Evolutionary conservation across 1,284 basidiomycete genomes (phyloP).

Genomic region (Psilocybe mexicana): DNA sequence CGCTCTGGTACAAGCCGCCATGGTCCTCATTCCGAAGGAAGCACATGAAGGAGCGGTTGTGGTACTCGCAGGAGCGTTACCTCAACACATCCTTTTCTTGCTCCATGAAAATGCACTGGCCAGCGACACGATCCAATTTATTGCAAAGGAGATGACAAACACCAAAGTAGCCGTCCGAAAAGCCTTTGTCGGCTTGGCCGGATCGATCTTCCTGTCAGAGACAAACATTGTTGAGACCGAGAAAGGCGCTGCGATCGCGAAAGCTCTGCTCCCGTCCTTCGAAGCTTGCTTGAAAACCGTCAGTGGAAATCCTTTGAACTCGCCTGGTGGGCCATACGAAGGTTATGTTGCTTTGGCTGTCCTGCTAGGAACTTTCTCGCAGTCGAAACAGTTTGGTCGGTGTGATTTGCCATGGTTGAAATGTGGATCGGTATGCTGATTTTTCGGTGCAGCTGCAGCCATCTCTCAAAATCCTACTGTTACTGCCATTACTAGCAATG

Average conservation of each 20-base stretch:
- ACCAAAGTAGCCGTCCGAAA: conserved; percentile 54
- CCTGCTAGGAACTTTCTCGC: conserved; percentile 62
- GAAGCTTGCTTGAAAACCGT: conserved; percentile 73
- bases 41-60: conserved; percentile 65
- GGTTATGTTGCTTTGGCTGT: conserved; percentile 79
- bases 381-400: conserved; percentile 54
- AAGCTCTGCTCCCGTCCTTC: conserved; percentile 57
- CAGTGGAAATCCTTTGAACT: conserved; percentile 56
- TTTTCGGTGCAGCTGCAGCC: conserved; percentile 32
- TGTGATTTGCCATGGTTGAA: conserved; percentile 14
- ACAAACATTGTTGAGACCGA: conserved; percentile 35
- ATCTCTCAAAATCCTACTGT: conserved; percentile 41
- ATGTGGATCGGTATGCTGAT: neutral
- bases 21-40: conserved; percentile 76
- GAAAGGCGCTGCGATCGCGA: conserved; percentile 48
- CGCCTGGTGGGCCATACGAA: conserved; percentile 71
- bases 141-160: conserved; percentile 72
- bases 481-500: conserved; percentile 44
- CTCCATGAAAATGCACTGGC: conserved; percentile 48
- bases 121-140: conserved; percentile 42
- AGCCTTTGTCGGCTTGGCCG: conserved; percentile 54
- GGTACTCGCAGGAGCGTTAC: conserved; percentile 55
- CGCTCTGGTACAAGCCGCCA: conserved; percentile 53
- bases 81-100: conserved; percentile 58
- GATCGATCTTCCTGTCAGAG: conserved; percentile 46